These are phyloP conservation scores for Arctium lappa DNA, from an alignment of 129 eudicot genomes.

Conservation along the genomic window DNA sequence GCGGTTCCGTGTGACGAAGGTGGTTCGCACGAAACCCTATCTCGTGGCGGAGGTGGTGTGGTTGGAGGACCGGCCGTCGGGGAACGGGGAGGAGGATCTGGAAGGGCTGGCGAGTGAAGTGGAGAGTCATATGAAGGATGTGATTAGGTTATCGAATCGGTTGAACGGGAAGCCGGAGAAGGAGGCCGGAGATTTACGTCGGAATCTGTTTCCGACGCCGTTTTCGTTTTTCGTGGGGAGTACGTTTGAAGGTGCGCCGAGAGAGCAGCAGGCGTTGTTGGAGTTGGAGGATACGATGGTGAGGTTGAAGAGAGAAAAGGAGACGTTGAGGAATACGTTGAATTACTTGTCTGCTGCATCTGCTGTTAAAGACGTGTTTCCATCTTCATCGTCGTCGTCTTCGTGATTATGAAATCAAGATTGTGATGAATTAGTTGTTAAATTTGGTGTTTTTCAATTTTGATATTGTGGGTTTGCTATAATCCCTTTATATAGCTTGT, in stretches of 20 bases:
- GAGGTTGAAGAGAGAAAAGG: slow-evolving; percentile 86
- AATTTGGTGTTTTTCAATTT: slow-evolving; percentile 5
- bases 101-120: slow-evolving; percentile 66
- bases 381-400: slow-evolving; percentile 23
- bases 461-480: slow-evolving; percentile 13
- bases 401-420: slow-evolving; percentile 5
- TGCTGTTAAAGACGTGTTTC: slow-evolving; percentile 86
- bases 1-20: slow-evolving; percentile 56
- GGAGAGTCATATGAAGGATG: slow-evolving; percentile 79
- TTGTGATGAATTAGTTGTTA: slow-evolving; percentile 12
- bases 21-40: slow-evolving; percentile 73
- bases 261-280: slow-evolving; percentile 93
- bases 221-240: slow-evolving; percentile 92
- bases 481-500: slow-evolving; percentile 13
- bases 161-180: slow-evolving; percentile 83
- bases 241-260: slow-evolving; percentile 91
- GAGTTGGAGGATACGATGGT: slow-evolving; percentile 80
- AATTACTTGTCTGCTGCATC: slow-evolving; percentile 87
- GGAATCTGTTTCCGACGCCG: slow-evolving; percentile 90
- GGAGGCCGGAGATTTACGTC: slow-evolving; percentile 65
- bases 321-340: slow-evolving; percentile 78
- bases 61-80: slow-evolving; percentile 88
- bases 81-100: slow-evolving; percentile 56
- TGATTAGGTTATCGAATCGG: slow-evolving; percentile 71
- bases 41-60: slow-evolving; percentile 76